Evolutionary conservation across 495 filamentous ascomycete genomes (phyloP), one percentile per base, ranked within the genome.

Genomic region (Neurospora sublineolata): DNA sequence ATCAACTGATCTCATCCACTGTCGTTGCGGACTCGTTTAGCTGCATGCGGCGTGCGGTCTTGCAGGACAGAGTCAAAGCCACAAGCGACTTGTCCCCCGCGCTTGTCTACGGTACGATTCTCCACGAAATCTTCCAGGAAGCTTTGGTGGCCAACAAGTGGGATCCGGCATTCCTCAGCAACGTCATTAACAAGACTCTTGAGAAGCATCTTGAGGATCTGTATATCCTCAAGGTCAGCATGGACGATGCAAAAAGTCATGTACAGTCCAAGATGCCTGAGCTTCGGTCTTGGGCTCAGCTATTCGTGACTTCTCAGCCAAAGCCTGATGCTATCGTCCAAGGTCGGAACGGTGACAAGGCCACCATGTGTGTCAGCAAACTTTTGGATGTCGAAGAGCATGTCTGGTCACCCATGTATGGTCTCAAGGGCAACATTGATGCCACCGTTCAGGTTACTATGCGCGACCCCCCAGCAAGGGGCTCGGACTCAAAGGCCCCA

Each of bases 351-450:
- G 90, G 90, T 40, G 85, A 91, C 74, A 83, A 79, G 68, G 87
- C 92, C 14, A 89, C 87, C 58, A 89, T 97, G 85, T 93, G 90
- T 76, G 89, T 99, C 74, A 97, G 88, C 79, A 97, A 97, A 78
- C 83, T 99, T 40, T 89, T 99, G 52, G 95, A 97, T 77, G 93
- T 98, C 27, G 95, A 99, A 80, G 95, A 99, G 79, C 94, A 97
- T 76, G 87, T 97, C 42, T 97, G 94, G 95, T 97, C 95, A 18
- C 95, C 95, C 8, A 93, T 92, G 89, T 98, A 94, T 77, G 95
- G 95, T 0, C 85, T 99, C 8, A 98, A 99, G 82, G 95, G 95
- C 38, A 98, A 97, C 78, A 93, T 99, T 71, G 95, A 99, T 82
- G 95, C 95, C n/a, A 98, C 95, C 5, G 91, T 99, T 14, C 92